Base-by-base conservation (phyloP, 352 stramenopile species). In the Phytophthora macrochlamydospora region DNA sequence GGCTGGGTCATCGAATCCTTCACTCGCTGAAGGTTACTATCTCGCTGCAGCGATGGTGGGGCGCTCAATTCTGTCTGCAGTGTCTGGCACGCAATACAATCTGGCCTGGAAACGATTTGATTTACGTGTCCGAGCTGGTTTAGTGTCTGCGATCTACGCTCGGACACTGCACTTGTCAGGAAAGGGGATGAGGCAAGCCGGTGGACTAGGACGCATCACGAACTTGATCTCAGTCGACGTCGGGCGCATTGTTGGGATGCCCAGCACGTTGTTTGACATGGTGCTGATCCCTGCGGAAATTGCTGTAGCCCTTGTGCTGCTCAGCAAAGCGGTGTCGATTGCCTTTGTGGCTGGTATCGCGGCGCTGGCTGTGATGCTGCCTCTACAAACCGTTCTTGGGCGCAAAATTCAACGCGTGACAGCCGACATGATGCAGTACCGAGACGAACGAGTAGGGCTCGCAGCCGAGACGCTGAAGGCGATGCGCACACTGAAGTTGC, bases 201-300 rank as follows among this genome's bases (percentile, higher is more conserved):
- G 70, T 46, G 81, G 75, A 7, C 60, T 95, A 7, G 87, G 87
- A 2, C 73, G 75, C 5, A 89, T 95, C 65, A 88, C 85, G 1
- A 95, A 94, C 49, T 57, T 93, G 37, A 54, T 95, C 6, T 91
- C 85, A 0, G 81, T 95, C n/a, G 87, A 95, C 52, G 67, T 95
- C 11, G 84, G 84, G 2, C 77, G 83, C 3, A 73, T 95, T 7
- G 74, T 94, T 31, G 77, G 83, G 0, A 90, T 95, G 75, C 83
- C 87, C 0, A 74, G 73, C 4, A 83, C 75, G 2, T 33, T 93
- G n/a, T 95, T 95, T 37, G 84, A 95, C 54, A 79, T 93, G 71
- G 78, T 93, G 28, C 33, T 95, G 30, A 90, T 95, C 44, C 87
- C 87, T 5, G 44, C 72, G 1, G 83, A 95, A 69, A 92, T 96